Evolutionary conservation across 2,329 filamentous ascomycete genomes (phyloP).

Genomic region (Xylariales sp.): DNA sequence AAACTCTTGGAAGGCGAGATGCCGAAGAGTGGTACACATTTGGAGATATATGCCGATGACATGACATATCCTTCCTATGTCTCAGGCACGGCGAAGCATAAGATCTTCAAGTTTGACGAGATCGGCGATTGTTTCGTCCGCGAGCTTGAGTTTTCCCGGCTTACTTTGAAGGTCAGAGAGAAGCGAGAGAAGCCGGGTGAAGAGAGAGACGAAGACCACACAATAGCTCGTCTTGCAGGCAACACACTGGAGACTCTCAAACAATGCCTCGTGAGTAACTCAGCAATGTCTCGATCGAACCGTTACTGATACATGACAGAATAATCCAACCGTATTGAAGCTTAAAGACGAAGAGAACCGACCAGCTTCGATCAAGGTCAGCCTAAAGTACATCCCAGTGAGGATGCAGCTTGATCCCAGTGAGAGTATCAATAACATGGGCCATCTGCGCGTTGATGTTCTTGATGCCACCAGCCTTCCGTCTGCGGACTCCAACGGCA

Average conservation of each 20-base stretch:
- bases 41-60: constrained; percentile 92
- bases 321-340: constrained; percentile 80
- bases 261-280: constrained; percentile 67
- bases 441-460: constrained; percentile 87
- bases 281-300: background rate
- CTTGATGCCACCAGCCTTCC: constrained; percentile 84
- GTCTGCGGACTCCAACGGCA: constrained; percentile 90
- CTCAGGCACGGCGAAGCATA: constrained; percentile 69
- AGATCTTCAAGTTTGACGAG: constrained; percentile 74
- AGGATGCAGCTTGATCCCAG: constrained; percentile 90
- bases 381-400: constrained; percentile 89
- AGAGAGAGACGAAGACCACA: constrained; percentile 62
- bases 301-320: constrained; percentile 43
- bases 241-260: constrained; percentile 84
- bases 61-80: constrained; percentile 87
- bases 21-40: constrained; percentile 65
- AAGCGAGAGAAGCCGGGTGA: constrained; percentile 70
- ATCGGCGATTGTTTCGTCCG: constrained; percentile 94
- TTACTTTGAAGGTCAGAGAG: constrained; percentile 82
- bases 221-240: constrained; percentile 77
- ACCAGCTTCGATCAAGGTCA: constrained; percentile 78
- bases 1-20: constrained; percentile 88
- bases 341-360: constrained; percentile 75
- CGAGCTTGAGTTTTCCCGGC: constrained; percentile 91
- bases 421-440: constrained; percentile 99